phyloP scores from a whole-genome alignment of 495 filamentous ascomycete genomes.

The Tuber brumale region DNA sequence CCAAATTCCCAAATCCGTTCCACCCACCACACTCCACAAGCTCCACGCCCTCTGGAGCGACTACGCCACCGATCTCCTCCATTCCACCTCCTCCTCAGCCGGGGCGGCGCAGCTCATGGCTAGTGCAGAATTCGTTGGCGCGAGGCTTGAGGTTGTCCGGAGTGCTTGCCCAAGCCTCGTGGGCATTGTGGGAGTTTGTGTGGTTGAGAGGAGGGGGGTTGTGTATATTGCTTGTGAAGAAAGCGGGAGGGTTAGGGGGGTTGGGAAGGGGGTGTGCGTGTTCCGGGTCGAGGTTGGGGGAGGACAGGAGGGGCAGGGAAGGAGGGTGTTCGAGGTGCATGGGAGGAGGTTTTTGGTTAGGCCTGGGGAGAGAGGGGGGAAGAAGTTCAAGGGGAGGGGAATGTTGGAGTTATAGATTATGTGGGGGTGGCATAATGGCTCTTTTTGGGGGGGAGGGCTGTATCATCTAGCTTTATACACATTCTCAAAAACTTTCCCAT shows the following conservation, averaged over 20 bases:
- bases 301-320: constrained; percentile 61
- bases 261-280: background rate
- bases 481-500: background rate
- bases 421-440: constrained; percentile 44
- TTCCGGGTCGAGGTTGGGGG: constrained; percentile 51
- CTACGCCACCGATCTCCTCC: background rate
- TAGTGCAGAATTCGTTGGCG: background rate
- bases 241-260: background rate
- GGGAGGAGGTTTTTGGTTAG: constrained; percentile 32
- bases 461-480: background rate
- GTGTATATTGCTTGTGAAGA: background rate
- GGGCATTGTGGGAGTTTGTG: constrained; percentile 51
- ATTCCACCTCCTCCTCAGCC: background rate
- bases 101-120: background rate
- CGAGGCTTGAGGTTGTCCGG: background rate
- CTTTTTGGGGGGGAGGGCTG: constrained; percentile 24
- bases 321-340: constrained; percentile 60
- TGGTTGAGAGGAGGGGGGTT: background rate
- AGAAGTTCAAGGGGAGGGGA: constrained; percentile 6
- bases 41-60: background rate
- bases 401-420: constrained; percentile 35
- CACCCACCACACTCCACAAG: background rate
- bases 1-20: background rate
- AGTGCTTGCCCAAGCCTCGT: constrained; percentile 13
- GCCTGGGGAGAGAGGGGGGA: background rate